Evolutionary conservation across 2,329 filamentous ascomycete species (phyloP).

Genomic region (Zymoseptoria brevis): DNA sequence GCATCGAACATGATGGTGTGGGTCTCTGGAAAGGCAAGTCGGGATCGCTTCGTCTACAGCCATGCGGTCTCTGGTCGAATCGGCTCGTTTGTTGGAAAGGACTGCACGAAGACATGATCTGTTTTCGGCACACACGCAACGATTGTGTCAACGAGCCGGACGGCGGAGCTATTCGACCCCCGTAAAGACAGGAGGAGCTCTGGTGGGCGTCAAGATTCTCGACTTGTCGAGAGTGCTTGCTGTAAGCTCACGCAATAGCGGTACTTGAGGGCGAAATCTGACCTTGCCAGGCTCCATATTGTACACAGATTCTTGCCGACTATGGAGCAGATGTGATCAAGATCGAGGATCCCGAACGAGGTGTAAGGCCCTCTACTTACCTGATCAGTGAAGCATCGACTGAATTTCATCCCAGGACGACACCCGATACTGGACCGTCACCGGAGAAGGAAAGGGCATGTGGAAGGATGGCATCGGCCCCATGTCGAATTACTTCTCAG

Average conservation of each 20-base stretch:
- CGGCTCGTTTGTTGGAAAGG: not conserved
- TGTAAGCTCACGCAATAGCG: too few relatives aligned
- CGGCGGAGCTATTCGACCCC: conserved; percentile 5
- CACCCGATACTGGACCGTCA: conserved; percentile 21
- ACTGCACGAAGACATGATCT: not conserved
- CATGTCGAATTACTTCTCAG: conserved; percentile 34
- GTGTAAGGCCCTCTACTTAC: conserved; percentile 4
- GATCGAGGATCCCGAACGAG: conserved; percentile 22
- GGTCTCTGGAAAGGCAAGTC: not conserved
- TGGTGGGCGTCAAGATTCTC: conserved; percentile 14
- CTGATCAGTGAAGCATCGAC: not conserved
- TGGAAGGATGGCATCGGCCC: conserved; percentile 21
- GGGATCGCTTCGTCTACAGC: not conserved
- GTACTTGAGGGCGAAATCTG: too few relatives aligned
- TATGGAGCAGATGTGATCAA: conserved; percentile 28
- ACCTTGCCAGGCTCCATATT: too few relatives aligned
- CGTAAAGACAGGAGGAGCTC: conserved; percentile 5
- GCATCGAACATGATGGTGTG: not conserved
- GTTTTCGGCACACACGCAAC: not conserved
- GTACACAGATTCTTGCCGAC: conserved; percentile 26
- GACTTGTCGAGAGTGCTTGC: conserved; percentile 16
- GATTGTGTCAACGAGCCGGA: conserved; percentile 1
- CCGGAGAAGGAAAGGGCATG: conserved; percentile 17
- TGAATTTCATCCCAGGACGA: conserved; percentile 16
- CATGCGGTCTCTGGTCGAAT: not conserved